Conservation (phyloP, 2,329 filamentous ascomycete genomes). For the Fusarium annulatum region DNA sequence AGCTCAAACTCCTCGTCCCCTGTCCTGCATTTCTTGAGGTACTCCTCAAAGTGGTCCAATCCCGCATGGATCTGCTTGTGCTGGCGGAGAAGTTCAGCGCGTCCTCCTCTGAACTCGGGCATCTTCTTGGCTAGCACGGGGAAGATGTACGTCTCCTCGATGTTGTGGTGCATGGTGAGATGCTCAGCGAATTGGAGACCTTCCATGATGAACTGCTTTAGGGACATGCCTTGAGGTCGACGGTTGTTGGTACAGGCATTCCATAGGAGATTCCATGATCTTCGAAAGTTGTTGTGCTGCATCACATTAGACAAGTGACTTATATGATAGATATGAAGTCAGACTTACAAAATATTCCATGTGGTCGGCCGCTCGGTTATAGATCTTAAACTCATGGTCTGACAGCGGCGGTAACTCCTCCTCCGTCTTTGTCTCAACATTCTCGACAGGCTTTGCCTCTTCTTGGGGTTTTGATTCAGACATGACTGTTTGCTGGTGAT, state of each 20-base stretch:
- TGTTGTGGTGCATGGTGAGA: slow-evolving; percentile 81
- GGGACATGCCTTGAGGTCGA: slow-evolving; percentile 71
- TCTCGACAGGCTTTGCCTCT: slow-evolving; percentile 10
- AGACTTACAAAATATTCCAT: slow-evolving; percentile 77
- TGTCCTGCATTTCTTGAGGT: slow-evolving; percentile 69
- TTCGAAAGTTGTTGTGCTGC: slow-evolving; percentile 81
- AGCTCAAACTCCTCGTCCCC: slow-evolving; percentile 72
- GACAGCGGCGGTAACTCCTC: slow-evolving; percentile 69
- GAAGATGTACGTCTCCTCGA: slow-evolving; percentile 86
- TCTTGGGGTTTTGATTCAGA: slow-evolving; percentile 21
- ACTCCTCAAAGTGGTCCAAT: slow-evolving; percentile 73
- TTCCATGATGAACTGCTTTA: slow-evolving; percentile 73
- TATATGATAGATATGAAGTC: neutral
- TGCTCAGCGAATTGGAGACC: slow-evolving; percentile 77
- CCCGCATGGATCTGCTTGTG: slow-evolving; percentile 84
- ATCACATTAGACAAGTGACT: neutral
- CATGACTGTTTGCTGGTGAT: slow-evolving; percentile 28
- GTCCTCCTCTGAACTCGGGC: slow-evolving; percentile 74
- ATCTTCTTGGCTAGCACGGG: slow-evolving; percentile 80
- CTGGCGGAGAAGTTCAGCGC: slow-evolving; percentile 74
- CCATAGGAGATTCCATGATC: slow-evolving; percentile 78
- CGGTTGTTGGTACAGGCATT: slow-evolving; percentile 68
- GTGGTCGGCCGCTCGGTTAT: slow-evolving; percentile 78
- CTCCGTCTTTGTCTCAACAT: slow-evolving; percentile 25
- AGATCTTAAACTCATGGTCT: slow-evolving; percentile 72